phyloP scores from a whole-genome alignment of 208 protist genomes.

The Wallacemonas rigidus region DNA sequence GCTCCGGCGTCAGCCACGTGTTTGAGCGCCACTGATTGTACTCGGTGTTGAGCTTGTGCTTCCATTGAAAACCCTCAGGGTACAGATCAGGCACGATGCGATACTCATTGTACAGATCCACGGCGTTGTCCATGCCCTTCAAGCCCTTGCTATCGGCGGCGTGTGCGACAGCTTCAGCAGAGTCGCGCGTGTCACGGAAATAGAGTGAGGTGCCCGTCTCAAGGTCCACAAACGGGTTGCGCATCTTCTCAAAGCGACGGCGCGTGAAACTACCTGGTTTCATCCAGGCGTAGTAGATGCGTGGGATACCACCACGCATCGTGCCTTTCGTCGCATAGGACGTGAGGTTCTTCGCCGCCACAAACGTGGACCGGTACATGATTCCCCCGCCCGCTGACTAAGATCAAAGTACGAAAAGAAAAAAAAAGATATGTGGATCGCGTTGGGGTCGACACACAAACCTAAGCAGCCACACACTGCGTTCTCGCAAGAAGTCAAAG shows the following conservation, averaged over 20 bases:
- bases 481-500: no score
- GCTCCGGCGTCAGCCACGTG: constrained; percentile 92
- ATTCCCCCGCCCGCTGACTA: not conserved
- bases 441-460: not conserved
- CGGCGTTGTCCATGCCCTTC: constrained; percentile 91
- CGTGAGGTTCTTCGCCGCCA: constrained; percentile 75
- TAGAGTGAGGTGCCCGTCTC: constrained; percentile 92
- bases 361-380: constrained; percentile 58
- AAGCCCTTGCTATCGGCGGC: constrained; percentile 88
- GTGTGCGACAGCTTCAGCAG: constrained; percentile 84
- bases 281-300: constrained; percentile 94
- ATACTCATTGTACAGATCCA: constrained; percentile 94
- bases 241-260: constrained; percentile 93
- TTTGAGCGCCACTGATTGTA: constrained; percentile 95
- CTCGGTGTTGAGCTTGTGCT: constrained; percentile 93
- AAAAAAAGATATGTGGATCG: constrained; percentile 2
- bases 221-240: constrained; percentile 93
- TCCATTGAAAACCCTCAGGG: constrained; percentile 93
- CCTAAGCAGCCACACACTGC: no score
- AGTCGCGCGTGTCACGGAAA: constrained; percentile 90
- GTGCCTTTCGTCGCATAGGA: constrained; percentile 90
- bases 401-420: constrained; percentile 3
- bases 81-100: constrained; percentile 93
- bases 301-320: constrained; percentile 91
- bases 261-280: constrained; percentile 89